Conservation (phyloP, 2,329 filamentous ascomycete genomes). For the Botrytis elliptica region DNA sequence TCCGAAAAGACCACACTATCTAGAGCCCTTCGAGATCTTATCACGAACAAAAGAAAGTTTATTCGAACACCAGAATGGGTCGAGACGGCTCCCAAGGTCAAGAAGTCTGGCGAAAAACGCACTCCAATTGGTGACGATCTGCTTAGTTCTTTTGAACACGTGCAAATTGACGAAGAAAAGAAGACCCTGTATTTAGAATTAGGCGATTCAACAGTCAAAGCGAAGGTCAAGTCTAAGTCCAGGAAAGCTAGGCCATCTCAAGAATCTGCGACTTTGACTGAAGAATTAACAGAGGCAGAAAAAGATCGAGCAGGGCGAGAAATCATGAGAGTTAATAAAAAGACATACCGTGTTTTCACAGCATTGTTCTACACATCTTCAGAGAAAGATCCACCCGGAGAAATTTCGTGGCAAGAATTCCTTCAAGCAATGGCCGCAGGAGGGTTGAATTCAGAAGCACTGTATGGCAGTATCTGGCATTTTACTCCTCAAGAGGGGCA, state of each 20-base stretch:
- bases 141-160: not conserved
- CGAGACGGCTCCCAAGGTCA: not conserved
- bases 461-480: slow-evolving; percentile 2
- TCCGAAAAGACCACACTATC: not conserved
- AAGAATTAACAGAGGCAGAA: not conserved
- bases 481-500: not conserved
- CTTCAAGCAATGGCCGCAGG: not conserved
- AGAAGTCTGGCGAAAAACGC: too few species aligned
- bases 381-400: not conserved
- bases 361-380: not conserved
- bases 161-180: not conserved
- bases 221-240: not conserved
- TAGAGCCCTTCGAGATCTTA: not conserved
- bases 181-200: not conserved
- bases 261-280: not conserved
- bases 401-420: not conserved
- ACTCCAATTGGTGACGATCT: too few species aligned
- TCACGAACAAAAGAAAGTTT: not conserved
- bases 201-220: not conserved
- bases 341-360: not conserved
- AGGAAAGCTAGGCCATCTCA: not conserved
- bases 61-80: slow-evolving; percentile 2
- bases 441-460: not conserved
- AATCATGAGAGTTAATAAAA: not conserved
- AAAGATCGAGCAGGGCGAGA: not conserved